Evolutionary conservation across 1,284 basidiomycete species (phyloP).

Genomic region (Apiotrichum gamsii): DNA sequence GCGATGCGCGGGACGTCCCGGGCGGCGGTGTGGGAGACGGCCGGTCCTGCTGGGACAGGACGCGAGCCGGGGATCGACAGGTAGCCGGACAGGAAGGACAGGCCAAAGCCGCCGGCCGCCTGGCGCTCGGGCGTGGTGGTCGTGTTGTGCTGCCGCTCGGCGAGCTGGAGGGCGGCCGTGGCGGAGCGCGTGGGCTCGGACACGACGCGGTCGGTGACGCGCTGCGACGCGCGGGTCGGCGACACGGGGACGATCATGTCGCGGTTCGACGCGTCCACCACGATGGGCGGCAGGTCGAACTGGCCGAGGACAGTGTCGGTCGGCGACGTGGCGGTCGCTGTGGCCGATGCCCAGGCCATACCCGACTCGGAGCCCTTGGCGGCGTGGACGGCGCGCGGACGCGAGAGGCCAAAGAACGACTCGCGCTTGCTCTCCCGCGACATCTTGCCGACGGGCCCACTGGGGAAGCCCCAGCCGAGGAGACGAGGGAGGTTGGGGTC

Average conservation of each 20-base stretch:
- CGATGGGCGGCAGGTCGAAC: constrained; percentile 20
- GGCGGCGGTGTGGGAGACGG: too few species aligned
- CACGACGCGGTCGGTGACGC: neutral
- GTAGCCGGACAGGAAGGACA: constrained; percentile 21
- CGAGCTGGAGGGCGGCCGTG: neutral
- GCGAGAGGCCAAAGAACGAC: constrained; percentile 42
- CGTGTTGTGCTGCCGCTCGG: neutral
- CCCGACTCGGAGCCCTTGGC: constrained; percentile 3
- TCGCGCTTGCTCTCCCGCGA: constrained; percentile 29
- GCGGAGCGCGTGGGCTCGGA: neutral
- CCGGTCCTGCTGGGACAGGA: neutral
- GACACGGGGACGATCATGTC: constrained; percentile 11
- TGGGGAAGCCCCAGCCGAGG: constrained; percentile 38
- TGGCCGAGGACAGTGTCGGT: neutral
- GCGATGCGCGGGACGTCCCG: constrained; percentile 12
- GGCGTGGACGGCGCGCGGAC: constrained; percentile 15
- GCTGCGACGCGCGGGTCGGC: neutral
- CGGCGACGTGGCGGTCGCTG: constrained; percentile 2
- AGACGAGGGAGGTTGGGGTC: constrained; percentile 30
- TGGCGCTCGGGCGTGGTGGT: constrained; percentile 11
- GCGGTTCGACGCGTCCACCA: constrained; percentile 16
- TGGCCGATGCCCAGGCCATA: constrained; percentile 1
- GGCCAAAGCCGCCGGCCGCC: constrained; percentile 3
- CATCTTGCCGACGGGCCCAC: constrained; percentile 11
- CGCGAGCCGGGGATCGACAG: constrained; percentile 8